Evolutionary conservation across 805 yeast genomes (phyloP), one percentile per base, ranked within the genome.

Genomic region (Candida glaebosa): DNA sequence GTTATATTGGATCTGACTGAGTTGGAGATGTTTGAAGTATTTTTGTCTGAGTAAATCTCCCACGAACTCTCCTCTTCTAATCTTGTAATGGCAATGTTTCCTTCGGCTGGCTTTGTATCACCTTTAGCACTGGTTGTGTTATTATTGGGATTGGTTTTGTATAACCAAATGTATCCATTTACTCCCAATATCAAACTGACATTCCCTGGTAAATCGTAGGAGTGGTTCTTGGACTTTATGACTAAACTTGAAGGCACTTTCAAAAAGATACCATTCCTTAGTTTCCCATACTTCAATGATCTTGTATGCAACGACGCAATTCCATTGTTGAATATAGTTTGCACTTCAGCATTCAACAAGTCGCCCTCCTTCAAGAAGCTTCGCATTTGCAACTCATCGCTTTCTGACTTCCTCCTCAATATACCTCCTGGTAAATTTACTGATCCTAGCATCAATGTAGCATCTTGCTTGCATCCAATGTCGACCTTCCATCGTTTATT

Each of bases 381-480:
- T 55, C 99, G 78, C 99, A 95, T 93, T 58, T 91, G 96, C 49
- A 93, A 72, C 66, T 93, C 99, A 67, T 93, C 99, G 49, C 85
- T 81, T 58, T 95, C 99, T 25, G 90, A 81, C 60, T 95, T 93
- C 56, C 99, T 78, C 63, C 99, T 78, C 53, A 93, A 68, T 2
- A 93, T 86, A 42, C 99, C 99, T 40, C 99, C 99, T 2, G 99
- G 99, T 47, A 93, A 73, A 61, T 93, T 93, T 16, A 93, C 96
- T 1, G 96, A 87, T 9, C 99, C 99, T 43, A 95, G 73, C 88
- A 87, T 84, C 46, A 93, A 67, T 0, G 87, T 82, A 0, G 97
- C 98, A 58, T 89, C 91, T 56, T 87, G 96, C 54, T 82, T 84
- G n/a, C 88, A 87, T 20, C 98, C 98, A 48, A 93, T 88, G 53